A percentile compares a stretch with the other conserved stretches of the same genome.
Conservation (phyloP, 345 rosid species). For the Populus alba region DNA sequence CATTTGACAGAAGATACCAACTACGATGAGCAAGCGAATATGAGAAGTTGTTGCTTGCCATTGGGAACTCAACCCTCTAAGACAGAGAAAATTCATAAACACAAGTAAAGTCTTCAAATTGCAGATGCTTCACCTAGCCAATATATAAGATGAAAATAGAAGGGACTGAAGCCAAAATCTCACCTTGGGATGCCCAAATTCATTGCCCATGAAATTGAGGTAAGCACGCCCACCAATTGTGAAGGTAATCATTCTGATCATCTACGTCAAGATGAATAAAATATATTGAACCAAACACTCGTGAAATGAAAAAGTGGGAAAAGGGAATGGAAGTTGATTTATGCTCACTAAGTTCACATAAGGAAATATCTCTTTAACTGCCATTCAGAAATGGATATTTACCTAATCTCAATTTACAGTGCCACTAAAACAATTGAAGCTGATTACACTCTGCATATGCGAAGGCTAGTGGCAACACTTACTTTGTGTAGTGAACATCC, state of each 20-base stretch:
- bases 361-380: neutral
- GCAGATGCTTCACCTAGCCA: neutral
- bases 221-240: constrained; percentile 78
- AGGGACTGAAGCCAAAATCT: constrained; percentile 9
- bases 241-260: constrained; percentile 84
- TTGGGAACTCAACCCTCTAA: constrained; percentile 94
- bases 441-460: neutral
- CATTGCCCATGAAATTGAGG: constrained; percentile 97
- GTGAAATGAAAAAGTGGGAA: neutral
- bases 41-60: constrained; percentile 74
- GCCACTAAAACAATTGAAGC: neutral
- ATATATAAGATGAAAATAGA: neutral
- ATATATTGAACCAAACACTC: neutral
- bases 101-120: neutral
- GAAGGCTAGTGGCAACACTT: constrained; percentile 7
- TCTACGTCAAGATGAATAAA: constrained; percentile 46
- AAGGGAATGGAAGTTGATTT: neutral
- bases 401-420: neutral
- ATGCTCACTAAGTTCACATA: neutral
- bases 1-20: constrained; percentile 75
- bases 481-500: constrained; percentile 80
- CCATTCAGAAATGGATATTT: neutral
- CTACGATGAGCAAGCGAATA: constrained; percentile 77
- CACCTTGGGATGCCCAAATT: constrained; percentile 96
- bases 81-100: constrained; percentile 29